Evolutionary conservation across 192 early-diverging fungal species (phyloP), one percentile per base, ranked within the genome.

Genomic region (Coemansia brasiliensis): DNA sequence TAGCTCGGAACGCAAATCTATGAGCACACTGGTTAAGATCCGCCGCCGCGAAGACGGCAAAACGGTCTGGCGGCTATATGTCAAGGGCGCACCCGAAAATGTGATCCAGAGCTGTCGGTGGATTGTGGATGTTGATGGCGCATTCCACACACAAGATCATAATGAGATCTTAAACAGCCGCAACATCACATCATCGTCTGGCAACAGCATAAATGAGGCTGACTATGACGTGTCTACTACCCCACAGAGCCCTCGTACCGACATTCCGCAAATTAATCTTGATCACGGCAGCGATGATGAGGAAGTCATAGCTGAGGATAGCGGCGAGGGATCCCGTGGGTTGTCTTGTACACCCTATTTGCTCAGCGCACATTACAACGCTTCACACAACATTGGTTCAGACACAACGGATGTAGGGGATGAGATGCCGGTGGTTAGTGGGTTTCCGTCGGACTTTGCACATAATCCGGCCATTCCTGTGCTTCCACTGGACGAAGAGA

Each of bases 61-160:
- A 68, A 54, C 62, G 15, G 78, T 82, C 20, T 88, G 85, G 57
- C 89, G 90, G 16, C 71, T 96, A 44, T 91, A 88, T 65, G 88
- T 93, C 63, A 99, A 99, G 82, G 97, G 97, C 38, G 97, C 97
- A 1, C 88, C 91, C 5, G 92, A 96, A 71, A 83, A 94, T 39
- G 77, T 98, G 9, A 72, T 98, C 32, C 69, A 78, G 46, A 71
- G 81, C 51, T 90, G 88, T 64, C 59, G 63, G 21, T 82, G 72
- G 49, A 82, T 90, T 22, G 57, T 89, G 4, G 79, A 80, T 52
- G 77, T 80, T 21, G 77, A 80, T 12, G 77, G 77, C 20, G 67
- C 77, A 10, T 80, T 80, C 60, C 77, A 74, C 52, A 58, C 43
- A 8, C 77, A 80, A 58, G 77, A 80, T 49, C 71, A 60, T 13